Percentiles rank a stretch among this genome's conserved stretches.
Conservation (phyloP, 208 protist genomes). For the Leishmania mexicana region DNA sequence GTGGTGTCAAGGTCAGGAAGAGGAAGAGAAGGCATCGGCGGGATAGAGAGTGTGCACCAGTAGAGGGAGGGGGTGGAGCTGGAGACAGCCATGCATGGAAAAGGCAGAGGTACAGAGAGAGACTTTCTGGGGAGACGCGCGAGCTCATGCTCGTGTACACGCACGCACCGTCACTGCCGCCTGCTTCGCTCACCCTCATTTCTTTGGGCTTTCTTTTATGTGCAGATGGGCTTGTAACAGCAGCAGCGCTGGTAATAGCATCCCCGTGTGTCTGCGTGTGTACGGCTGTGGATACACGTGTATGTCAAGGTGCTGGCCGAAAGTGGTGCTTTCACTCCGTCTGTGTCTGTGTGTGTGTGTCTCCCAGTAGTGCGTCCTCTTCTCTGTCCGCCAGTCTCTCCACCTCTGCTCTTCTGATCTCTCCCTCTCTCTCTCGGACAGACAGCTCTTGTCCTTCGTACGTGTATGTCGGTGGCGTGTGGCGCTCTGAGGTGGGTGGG, state of each 20-base stretch:
- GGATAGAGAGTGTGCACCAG: not conserved
- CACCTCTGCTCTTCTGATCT: not conserved
- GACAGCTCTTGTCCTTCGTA: not conserved
- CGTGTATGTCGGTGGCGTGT: not conserved
- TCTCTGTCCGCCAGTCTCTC: not conserved
- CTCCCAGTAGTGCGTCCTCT: not conserved
- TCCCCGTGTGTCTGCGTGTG: not conserved
- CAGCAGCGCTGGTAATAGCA: not conserved
- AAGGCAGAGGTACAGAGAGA: not conserved
- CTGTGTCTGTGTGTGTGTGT: not conserved
- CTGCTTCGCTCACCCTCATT: not conserved
- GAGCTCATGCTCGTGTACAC: not conserved
- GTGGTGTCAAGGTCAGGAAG: not conserved
- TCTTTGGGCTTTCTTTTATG: not conserved
- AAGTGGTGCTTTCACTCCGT: not conserved
- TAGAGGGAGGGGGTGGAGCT: not conserved
- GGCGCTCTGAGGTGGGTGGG: not conserved
- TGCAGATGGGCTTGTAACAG: not conserved
- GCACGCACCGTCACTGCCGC: not conserved
- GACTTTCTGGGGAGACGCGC: not conserved
- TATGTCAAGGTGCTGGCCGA: not conserved
- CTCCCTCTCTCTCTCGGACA: not conserved
- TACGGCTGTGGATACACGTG: not conserved
- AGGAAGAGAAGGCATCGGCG: not conserved
- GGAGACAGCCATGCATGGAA: not conserved